Conservation (phyloP, 441 rosid genomes). For the Erodium texanum region DNA sequence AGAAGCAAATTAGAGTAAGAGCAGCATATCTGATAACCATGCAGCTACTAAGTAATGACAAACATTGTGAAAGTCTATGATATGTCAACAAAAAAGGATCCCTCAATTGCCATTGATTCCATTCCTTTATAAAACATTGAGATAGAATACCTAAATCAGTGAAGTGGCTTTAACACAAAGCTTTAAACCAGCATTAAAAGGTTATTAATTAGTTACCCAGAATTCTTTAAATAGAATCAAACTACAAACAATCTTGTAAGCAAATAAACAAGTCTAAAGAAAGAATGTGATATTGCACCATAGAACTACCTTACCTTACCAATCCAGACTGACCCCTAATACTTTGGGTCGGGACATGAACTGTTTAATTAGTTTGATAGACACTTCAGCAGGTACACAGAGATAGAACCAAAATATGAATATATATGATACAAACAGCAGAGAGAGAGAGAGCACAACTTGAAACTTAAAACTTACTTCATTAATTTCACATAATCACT, state of each 20-base stretch:
- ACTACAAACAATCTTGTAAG: neutral
- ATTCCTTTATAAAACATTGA: neutral
- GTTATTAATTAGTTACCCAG: neutral
- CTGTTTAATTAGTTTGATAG: neutral
- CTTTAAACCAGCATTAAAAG: neutral
- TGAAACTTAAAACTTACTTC: conserved; percentile 50
- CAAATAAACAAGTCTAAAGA: neutral
- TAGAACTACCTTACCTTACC: neutral
- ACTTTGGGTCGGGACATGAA: neutral
- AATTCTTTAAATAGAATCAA: neutral
- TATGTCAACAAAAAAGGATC: neutral
- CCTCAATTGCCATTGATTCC: neutral
- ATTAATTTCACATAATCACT: conserved; percentile 80
- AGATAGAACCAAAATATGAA: neutral
- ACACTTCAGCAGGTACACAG: neutral
- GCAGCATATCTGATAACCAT: neutral
- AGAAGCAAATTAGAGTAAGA: neutral
- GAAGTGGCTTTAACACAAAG: neutral
- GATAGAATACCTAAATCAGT: neutral
- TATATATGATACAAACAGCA: neutral
- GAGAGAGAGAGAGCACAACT: neutral
- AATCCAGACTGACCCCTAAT: neutral
- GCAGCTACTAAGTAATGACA: neutral
- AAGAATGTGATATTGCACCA: neutral
- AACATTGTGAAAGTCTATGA: neutral